A percentile compares a stretch with the other conserved stretches of the same genome.
These are phyloP conservation scores for Rubus idaeus DNA, from an alignment of 306 rosid species.

Conservation along the genomic window DNA sequence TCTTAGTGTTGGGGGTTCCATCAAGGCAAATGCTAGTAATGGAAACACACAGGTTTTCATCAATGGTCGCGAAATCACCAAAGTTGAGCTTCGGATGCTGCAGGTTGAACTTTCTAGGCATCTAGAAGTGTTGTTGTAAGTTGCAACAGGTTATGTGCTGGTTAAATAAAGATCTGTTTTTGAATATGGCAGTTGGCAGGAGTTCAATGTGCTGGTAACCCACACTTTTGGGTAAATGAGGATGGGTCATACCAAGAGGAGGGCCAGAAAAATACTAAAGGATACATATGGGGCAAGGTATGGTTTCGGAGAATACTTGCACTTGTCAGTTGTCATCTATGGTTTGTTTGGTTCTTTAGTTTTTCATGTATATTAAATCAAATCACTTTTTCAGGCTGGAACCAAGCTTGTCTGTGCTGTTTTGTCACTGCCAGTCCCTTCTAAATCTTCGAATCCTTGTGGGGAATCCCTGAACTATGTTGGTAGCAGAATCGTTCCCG, in stretches of 20 bases:
- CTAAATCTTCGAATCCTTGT: slow-evolving; percentile 53
- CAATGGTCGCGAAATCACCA: slow-evolving; percentile 93
- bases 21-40: slow-evolving; percentile 76
- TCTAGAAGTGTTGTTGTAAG: slow-evolving; percentile 13
- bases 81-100: slow-evolving; percentile 94
- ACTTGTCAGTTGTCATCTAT: not conserved
- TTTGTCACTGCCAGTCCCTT: slow-evolving; percentile 87
- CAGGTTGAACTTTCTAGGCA: slow-evolving; percentile 58
- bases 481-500: slow-evolving; percentile 65
- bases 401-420: slow-evolving; percentile 87
- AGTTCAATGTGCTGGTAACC: slow-evolving; percentile 97
- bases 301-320: slow-evolving; percentile 2
- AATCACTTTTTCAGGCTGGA: slow-evolving; percentile 71
- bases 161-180: slow-evolving; percentile 2
- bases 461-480: slow-evolving; percentile 58
- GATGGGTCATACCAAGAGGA: slow-evolving; percentile 99
- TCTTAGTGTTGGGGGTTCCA: slow-evolving; percentile 85
- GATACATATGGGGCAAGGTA: slow-evolving; percentile 98
- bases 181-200: slow-evolving; percentile 85
- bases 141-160: slow-evolving; percentile 20
- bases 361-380: slow-evolving; percentile 19
- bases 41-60: slow-evolving; percentile 94
- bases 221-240: slow-evolving; percentile 99
- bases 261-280: slow-evolving; percentile 97
- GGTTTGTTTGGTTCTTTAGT: slow-evolving; percentile 4